These are phyloP conservation scores for Rhizopus sp. DNA, from an alignment of 371 early-diverging fungal species.

Conservation along the genomic window DNA sequence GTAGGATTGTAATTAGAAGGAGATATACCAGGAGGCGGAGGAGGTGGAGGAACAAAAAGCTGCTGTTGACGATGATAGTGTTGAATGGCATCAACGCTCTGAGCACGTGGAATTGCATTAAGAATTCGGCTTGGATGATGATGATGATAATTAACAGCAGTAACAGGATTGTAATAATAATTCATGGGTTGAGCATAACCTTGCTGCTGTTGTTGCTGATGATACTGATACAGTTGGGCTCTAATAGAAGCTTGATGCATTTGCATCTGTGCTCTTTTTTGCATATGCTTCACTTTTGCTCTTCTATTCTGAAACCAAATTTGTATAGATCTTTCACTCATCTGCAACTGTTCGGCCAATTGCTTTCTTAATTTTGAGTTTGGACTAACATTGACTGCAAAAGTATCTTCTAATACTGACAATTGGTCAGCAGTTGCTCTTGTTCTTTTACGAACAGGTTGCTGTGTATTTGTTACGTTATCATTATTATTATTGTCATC, in stretches of 20 bases:
- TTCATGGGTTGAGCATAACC: not conserved
- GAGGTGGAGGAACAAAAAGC: conserved; percentile 17
- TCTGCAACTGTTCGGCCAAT: conserved; percentile 82
- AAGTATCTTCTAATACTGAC: conserved; percentile 75
- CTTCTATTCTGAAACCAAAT: conserved; percentile 99
- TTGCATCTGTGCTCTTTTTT: conserved; percentile 59
- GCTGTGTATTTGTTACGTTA: conserved; percentile 6
- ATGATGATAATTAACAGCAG: conserved; percentile 9
- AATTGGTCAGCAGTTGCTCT: conserved; percentile 77
- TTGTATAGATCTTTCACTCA: conserved; percentile 94
- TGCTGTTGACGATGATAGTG: conserved; percentile 16
- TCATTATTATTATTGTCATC: not conserved
- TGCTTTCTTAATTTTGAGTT: conserved; percentile 83
- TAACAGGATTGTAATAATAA: conserved; percentile 8
- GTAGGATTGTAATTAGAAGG: not conserved
- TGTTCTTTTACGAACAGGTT: conserved; percentile 59
- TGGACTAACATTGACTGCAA: conserved; percentile 71
- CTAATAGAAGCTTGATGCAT: conserved; percentile 38
- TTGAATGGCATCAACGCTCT: conserved; percentile 40
- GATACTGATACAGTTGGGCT: conserved; percentile 30
- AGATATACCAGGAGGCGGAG: conserved; percentile 18
- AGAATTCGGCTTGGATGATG: conserved; percentile 9
- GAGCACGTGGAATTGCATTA: conserved; percentile 30
- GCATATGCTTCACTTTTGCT: conserved; percentile 86
- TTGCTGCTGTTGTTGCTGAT: conserved; percentile 27